phyloP scores from a whole-genome alignment of 2,329 filamentous ascomycete species.

The Trichoderma atroviride region DNA sequence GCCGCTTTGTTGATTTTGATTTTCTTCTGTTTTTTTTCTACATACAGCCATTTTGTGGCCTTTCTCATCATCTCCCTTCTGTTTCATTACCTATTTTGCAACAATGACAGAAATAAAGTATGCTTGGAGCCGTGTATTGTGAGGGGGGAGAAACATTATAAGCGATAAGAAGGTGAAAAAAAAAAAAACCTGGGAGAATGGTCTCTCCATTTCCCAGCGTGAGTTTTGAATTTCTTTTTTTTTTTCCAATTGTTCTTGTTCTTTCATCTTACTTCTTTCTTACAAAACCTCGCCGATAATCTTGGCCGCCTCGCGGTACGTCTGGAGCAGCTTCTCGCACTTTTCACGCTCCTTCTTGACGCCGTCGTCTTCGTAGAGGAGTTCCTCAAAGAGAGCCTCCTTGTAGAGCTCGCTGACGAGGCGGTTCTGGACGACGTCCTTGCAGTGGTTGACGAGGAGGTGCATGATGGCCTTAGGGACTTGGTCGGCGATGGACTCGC shows the following conservation, averaged over 20 bases:
- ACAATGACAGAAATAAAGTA: not conserved
- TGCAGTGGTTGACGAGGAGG: conserved; percentile 95
- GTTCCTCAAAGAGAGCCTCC: conserved; percentile 85
- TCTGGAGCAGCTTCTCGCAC: conserved; percentile 92
- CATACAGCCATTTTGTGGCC: not conserved
- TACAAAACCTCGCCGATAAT: conserved; percentile 96
- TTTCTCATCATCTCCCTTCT: not conserved
- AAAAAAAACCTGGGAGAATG: not conserved
- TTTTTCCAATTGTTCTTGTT: not conserved
- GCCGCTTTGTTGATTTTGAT: not conserved
- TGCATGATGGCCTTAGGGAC: conserved; percentile 99
- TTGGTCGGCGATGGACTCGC: conserved; percentile 97
- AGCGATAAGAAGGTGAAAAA: not conserved
- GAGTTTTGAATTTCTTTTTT: conserved; percentile 37
- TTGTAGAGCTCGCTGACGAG: conserved; percentile 95
- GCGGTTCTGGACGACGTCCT: conserved; percentile 96
- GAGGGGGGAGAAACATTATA: not conserved
- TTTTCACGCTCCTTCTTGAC: conserved; percentile 98
- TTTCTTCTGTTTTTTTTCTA: not conserved
- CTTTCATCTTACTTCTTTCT: conserved; percentile 27
- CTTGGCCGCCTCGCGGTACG: conserved; percentile 96
- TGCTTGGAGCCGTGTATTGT: not conserved
- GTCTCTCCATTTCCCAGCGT: not conserved
- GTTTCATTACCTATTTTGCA: not conserved
- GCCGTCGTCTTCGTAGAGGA: conserved; percentile 94